Evolutionary conservation across 1,139 yeast species (phyloP).

Genomic region (Arxiozyma heterogenica): DNA sequence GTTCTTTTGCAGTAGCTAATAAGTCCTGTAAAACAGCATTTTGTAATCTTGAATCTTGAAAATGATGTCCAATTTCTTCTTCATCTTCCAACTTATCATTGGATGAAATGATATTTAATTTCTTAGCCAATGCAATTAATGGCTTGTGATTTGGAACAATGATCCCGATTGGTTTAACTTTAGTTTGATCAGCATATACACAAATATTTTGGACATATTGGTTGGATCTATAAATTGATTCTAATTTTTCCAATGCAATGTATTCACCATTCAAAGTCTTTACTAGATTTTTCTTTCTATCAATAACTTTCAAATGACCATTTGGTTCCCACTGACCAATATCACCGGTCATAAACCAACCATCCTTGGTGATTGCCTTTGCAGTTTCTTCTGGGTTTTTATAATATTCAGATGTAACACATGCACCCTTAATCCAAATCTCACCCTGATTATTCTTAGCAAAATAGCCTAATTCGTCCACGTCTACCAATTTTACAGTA

Average conservation of each 20-base stretch:
- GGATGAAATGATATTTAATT: constrained; percentile 41
- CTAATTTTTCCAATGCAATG: constrained; percentile 91
- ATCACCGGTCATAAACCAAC: constrained; percentile 94
- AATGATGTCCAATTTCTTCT: constrained; percentile 37
- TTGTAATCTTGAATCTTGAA: constrained; percentile 49
- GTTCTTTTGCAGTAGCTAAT: constrained; percentile 64
- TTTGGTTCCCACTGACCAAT: constrained; percentile 85
- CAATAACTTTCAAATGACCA: constrained; percentile 78
- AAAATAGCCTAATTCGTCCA: constrained; percentile 81
- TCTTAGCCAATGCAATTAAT: constrained; percentile 51
- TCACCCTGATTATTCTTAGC: constrained; percentile 95
- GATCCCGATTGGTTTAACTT: constrained; percentile 88
- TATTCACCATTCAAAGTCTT: constrained; percentile 96
- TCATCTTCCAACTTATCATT: constrained; percentile 31
- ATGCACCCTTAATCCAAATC: constrained; percentile 65
- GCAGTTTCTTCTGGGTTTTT: constrained; percentile 75
- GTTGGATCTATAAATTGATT: constrained; percentile 76
- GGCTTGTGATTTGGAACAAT: constrained; percentile 70
- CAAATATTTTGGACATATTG: constrained; percentile 69
- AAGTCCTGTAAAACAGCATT: constrained; percentile 51
- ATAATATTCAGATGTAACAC: constrained; percentile 69
- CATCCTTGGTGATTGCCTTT: constrained; percentile 62
- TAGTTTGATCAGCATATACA: constrained; percentile 80
- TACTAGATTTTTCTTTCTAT: constrained; percentile 90
- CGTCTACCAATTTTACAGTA: constrained; percentile 85